Percentiles rank a stretch among this genome's conserved stretches.
Evolutionary conservation across 345 rosid species (phyloP).

Genomic region (Moricandia arvensis): DNA sequence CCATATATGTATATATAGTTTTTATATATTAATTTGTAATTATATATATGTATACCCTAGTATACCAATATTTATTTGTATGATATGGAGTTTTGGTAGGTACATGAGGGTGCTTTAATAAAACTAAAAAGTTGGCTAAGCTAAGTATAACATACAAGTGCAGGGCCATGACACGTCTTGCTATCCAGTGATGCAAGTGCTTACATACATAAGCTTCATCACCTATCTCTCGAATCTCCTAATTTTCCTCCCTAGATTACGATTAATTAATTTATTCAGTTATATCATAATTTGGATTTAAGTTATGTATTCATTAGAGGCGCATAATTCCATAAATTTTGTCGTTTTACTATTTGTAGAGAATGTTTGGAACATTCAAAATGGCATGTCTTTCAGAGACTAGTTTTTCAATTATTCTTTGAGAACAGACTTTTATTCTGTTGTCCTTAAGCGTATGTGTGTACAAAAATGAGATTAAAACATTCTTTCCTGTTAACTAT

Average conservation of each 20-base stretch:
- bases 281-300: constrained; percentile 18
- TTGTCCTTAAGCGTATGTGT: constrained; percentile 28
- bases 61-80: not conserved
- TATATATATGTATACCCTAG: not conserved
- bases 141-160: constrained; percentile 12
- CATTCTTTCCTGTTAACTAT: not conserved
- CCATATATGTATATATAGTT: not conserved
- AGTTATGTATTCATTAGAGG: constrained; percentile 7
- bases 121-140: constrained; percentile 18
- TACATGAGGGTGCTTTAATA: constrained; percentile 25
- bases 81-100: constrained; percentile 15
- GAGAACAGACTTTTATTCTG: not conserved
- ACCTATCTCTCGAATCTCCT: constrained; percentile 38
- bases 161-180: constrained; percentile 32
- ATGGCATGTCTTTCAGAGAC: constrained; percentile 33
- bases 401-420: constrained; percentile 29
- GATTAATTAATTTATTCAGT: not conserved
- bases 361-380: constrained; percentile 47
- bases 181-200: constrained; percentile 39
- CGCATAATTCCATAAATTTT: constrained; percentile 33
- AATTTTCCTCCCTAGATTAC: constrained; percentile 23
- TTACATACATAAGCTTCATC: constrained; percentile 37
- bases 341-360: constrained; percentile 49
- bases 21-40: not conserved
- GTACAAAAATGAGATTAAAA: constrained; percentile 22